phyloP scores from a whole-genome alignment of 2,329 filamentous ascomycete species.

The Aspergillus intermedius region DNA sequence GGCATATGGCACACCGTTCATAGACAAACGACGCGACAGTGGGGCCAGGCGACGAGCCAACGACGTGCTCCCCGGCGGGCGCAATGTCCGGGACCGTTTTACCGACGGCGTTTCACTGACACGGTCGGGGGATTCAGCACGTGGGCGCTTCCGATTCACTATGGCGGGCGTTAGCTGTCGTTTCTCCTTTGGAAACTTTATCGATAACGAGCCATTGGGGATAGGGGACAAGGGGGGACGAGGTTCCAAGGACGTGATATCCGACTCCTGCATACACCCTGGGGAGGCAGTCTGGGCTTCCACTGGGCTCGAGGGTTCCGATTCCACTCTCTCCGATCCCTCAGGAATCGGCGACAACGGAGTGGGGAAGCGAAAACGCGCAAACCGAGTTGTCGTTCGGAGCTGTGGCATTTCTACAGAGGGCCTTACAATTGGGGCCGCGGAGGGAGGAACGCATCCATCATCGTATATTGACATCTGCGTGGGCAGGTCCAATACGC shows the following conservation, averaged over 20 bases:
- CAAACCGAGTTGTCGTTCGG: not conserved
- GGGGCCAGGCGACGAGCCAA: conserved; percentile 11
- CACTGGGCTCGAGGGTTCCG: not conserved
- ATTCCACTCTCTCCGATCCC: conserved; percentile 2
- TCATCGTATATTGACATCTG: not conserved
- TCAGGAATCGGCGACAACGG: conserved; percentile 8
- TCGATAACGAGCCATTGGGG: not conserved
- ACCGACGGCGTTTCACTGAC: conserved; percentile 12
- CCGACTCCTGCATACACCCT: not conserved
- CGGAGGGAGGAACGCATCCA: not conserved
- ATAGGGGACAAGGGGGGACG: not conserved
- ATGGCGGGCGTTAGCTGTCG: conserved; percentile 9
- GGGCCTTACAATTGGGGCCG: not conserved
- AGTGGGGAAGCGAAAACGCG: not conserved
- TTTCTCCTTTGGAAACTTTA: not conserved
- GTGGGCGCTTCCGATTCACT: conserved; percentile 17
- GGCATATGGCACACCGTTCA: conserved; percentile 18
- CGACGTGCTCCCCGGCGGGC: conserved; percentile 17
- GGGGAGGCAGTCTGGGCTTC: not conserved
- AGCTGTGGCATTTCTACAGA: not conserved
- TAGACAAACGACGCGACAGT: conserved; percentile 13
- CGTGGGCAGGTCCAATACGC: not conserved
- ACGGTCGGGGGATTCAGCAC: conserved; percentile 7
- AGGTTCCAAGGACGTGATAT: not conserved
- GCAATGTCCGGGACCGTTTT: conserved; percentile 17